A percentile compares a stretch with the other conserved stretches of the same genome.
Conservation (phyloP, 352 stramenopile genomes). For the Pythium coloratum region DNA sequence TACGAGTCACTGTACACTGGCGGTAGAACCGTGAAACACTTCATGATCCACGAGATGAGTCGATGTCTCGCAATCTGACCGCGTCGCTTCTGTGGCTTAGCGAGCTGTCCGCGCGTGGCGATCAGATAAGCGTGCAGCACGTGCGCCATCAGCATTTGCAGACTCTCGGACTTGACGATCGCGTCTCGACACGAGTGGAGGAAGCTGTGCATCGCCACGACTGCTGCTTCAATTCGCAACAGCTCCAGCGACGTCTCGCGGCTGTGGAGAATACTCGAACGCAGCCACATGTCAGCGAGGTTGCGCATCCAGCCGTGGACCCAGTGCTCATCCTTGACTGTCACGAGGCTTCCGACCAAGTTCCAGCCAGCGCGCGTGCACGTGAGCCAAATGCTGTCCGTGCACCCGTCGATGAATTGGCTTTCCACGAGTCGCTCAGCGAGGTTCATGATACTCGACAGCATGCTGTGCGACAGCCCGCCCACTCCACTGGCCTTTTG, state of each 20-base stretch:
- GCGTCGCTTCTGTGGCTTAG: conserved; percentile 75
- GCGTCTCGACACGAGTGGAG: conserved; percentile 38
- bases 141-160: conserved; percentile 65
- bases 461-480: conserved; percentile 49
- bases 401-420: conserved; percentile 73
- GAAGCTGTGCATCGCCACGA: conserved; percentile 70
- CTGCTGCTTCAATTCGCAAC: conserved; percentile 78
- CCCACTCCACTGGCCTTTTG: conserved; percentile 11
- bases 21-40: conserved; percentile 71
- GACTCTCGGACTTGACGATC: conserved; percentile 33
- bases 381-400: conserved; percentile 85
- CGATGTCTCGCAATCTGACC: conserved; percentile 80
- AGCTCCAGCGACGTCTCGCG: conserved; percentile 82
- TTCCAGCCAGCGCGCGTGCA: conserved; percentile 85
- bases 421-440: conserved; percentile 76
- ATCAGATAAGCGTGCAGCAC: conserved; percentile 72
- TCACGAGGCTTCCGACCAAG: conserved; percentile 67
- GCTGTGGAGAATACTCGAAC: conserved; percentile 74
- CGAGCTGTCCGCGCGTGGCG: conserved; percentile 56
- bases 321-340: conserved; percentile 68
- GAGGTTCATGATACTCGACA: conserved; percentile 65
- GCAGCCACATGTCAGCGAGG: conserved; percentile 72
- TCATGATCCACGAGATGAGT: conserved; percentile 75
- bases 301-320: conserved; percentile 50
- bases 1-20: conserved; percentile 83